Evolutionary conservation across 2,329 filamentous ascomycete species (phyloP), one percentile per base, ranked within the genome.

Genomic region (Emmonsia crescens): DNA sequence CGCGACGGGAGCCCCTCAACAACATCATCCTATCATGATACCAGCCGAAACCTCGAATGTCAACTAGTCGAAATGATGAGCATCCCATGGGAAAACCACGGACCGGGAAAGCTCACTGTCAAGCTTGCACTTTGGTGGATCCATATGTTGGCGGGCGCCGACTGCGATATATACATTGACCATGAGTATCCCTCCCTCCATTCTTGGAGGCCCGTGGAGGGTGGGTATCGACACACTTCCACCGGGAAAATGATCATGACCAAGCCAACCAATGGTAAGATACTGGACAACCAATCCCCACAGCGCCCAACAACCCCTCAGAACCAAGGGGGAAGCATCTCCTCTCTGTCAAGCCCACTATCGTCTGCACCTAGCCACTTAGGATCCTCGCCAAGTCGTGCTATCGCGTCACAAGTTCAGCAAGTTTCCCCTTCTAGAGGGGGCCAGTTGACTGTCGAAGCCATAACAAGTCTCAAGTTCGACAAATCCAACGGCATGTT

Each of bases 61-160:
- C 21, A 55, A 19, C 48, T 49, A 14, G 33, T 60, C 24, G 59
- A 60, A 60, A 19, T 55, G 16, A 56, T 27, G 42, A 56, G 59
- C 33, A 60, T 60, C 42, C 59, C 59, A 24, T 60, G 59, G 49
- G 31, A 16, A 3, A 46, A 55, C 21, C 12, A 5, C 19, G 59
- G 59, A n/a, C 51, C 46, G 4, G 49, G 36, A 54, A 60, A 42
- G 38, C 59, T 60, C n/a, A 60, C 59, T 33, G 44, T 60, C 8
- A 60, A 60, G 51, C 59, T 60, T 60, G 59, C 59, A 16, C 51
- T 60, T 33, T 60, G 59, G 59, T 60, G 59, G 51, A 60, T 60
- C 29, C 59, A 60, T 46, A 56, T 60, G 59, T 10, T 60, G 8
- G 49, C 59, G 14, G 36, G 24, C 6, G 58, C 31, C 10, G 49